Conservation (phyloP, 805 yeast genomes). For the Hanseniaspora mollemarum region DNA sequence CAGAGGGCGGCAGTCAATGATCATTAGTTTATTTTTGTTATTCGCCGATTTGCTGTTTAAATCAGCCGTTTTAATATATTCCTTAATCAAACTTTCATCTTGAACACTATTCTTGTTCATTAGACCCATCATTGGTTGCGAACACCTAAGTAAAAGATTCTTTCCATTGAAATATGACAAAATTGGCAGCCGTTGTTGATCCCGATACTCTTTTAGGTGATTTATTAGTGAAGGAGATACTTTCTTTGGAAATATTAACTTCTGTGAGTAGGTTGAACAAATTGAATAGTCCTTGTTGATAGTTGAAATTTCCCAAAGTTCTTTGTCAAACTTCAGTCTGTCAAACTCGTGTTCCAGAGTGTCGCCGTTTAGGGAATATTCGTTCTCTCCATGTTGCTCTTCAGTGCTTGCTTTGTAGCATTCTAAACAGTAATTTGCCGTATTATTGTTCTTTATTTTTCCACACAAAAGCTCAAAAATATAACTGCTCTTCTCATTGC, state of each 20-base stretch:
- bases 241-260: conserved; percentile 57
- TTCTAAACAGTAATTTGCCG: background rate
- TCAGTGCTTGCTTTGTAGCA: background rate
- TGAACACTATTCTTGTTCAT: conserved; percentile 80
- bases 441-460: background rate
- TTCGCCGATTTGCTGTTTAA: conserved; percentile 20
- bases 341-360: background rate
- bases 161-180: conserved; percentile 65
- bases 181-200: conserved; percentile 75
- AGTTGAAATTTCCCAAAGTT: conserved; percentile 58
- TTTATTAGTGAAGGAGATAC: conserved; percentile 72
- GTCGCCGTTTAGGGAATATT: background rate
- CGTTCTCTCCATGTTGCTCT: no score
- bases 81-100: conserved; percentile 72
- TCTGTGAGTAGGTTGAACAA: conserved; percentile 64
- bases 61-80: conserved; percentile 48
- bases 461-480: background rate
- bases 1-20: conserved; percentile 84
- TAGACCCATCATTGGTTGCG: conserved; percentile 88
- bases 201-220: conserved; percentile 76
- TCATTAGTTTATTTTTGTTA: conserved; percentile 43
- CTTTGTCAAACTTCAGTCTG: conserved; percentile 10
- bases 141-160: conserved; percentile 71
- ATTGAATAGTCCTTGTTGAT: conserved; percentile 56
- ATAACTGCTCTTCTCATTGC: background rate